Evolutionary conservation across 208 protist species (phyloP), one percentile per base, ranked within the genome.

Genomic region (Trypanosomatidae sp.): DNA sequence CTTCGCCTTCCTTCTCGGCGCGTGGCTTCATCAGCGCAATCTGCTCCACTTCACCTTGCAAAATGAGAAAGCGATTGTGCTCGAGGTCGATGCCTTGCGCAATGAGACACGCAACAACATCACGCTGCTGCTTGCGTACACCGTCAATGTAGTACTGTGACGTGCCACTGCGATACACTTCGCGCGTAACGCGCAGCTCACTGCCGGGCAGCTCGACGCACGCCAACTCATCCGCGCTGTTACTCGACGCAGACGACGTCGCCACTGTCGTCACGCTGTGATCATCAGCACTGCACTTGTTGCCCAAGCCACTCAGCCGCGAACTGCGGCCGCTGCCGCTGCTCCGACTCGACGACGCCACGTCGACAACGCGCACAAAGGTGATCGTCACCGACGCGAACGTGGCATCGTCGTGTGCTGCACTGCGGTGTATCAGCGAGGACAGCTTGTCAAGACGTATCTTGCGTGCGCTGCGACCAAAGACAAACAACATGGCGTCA

Each of bases 21-120:
- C 99, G 99, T 35, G 99, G 98, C 65, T 99, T 98, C 98, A 99
- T 99, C 48, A 99, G 72, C 8, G 98, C 90, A 50, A 99, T 99
- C 61, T 95, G 88, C 63, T 99, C 98, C 22, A 99, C 98, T 73
- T 99, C 98, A 33, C 98, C 98, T 76, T 98, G 98, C 7, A 99
- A 74, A 63, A 99, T 99, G 10, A 99, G 77, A 73, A 99, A 99
- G 26, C 99, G 80, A 61, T 99, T 99, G 86, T 99, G 87, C 56
- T 99, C 94, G 11, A 99, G 79, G 75, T 99, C 98, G 42, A 99
- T 91, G 42, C 97, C 97, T 18, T 97, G 77, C 16, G 46, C 26
- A 25, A 91, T 92, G 13, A 99, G 79, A 18, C 96, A 72, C 8
- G 66, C 67, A 50, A 88, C 77, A 15, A 95, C 88, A 33, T 90